A percentile compares a stretch with the other conserved stretches of the same genome.
These are phyloP conservation scores for Xerocomus cyaneibrunnescens DNA, from an alignment of 1,284 basidiomycete genomes.

Conservation along the genomic window DNA sequence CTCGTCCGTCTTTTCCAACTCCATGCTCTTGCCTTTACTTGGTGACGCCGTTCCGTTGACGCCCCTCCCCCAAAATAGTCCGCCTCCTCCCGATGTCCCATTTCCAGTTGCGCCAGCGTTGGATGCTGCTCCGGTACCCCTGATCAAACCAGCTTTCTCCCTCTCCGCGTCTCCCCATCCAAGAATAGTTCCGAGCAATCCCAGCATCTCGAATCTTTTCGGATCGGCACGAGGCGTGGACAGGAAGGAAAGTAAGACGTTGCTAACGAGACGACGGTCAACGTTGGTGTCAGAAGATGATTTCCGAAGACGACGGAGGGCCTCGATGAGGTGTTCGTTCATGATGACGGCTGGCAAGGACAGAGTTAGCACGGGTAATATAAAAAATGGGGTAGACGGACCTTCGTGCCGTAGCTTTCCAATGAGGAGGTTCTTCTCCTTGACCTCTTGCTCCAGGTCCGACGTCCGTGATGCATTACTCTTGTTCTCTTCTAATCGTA, in stretches of 20 bases:
- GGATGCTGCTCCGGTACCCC: slow-evolving; percentile 55
- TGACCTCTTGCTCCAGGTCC: slow-evolving; percentile 84
- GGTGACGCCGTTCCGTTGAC: slow-evolving; percentile 37
- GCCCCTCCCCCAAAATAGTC: slow-evolving; percentile 50
- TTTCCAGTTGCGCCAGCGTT: slow-evolving; percentile 20
- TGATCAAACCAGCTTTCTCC: slow-evolving; percentile 73
- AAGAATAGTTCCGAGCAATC: slow-evolving; percentile 84
- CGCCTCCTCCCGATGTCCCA: slow-evolving; percentile 16
- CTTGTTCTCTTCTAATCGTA: slow-evolving; percentile 72
- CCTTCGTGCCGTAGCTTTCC: slow-evolving; percentile 95
- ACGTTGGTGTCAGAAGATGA: slow-evolving; percentile 88
- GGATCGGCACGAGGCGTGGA: slow-evolving; percentile 87
- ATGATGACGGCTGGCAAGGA: slow-evolving; percentile 77
- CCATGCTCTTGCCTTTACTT: slow-evolving; percentile 45
- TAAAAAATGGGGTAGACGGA: slow-evolving; percentile 31
- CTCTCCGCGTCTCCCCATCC: slow-evolving; percentile 90
- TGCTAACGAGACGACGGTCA: slow-evolving; percentile 91
- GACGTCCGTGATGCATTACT: slow-evolving; percentile 64
- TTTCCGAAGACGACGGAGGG: slow-evolving; percentile 87
- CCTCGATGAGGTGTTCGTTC: slow-evolving; percentile 97
- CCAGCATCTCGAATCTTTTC: slow-evolving; percentile 97
- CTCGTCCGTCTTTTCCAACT: slow-evolving; percentile 73
- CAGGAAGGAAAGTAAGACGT: slow-evolving; percentile 92
- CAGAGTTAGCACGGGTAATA: slow-evolving; percentile 1
- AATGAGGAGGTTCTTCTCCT: slow-evolving; percentile 91